phyloP scores from a whole-genome alignment of 495 filamentous ascomycete species.

The Penicillium dipodomyicola region DNA sequence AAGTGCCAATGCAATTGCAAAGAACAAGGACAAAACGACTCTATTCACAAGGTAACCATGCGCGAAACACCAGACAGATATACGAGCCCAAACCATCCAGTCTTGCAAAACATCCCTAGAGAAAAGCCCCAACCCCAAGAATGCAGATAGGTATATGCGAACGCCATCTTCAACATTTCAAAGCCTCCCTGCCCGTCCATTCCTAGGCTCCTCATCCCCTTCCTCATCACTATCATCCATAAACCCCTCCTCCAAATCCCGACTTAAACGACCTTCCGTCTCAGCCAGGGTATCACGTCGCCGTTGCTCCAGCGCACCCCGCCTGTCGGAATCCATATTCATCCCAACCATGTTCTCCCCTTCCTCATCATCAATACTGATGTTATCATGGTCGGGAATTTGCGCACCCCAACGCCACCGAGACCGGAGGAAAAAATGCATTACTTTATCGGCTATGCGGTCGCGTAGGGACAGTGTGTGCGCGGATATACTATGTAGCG shows the following conservation, averaged over 20 bases:
- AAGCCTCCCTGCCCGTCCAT: background rate
- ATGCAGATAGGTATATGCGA: background rate
- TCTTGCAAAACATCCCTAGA: background rate
- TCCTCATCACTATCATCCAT: slow-evolving; percentile 79
- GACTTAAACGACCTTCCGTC: slow-evolving; percentile 61
- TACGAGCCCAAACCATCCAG: background rate
- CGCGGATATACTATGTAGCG: slow-evolving; percentile 59
- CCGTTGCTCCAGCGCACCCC: slow-evolving; percentile 48
- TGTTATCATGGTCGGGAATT: slow-evolving; percentile 56
- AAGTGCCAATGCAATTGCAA: background rate
- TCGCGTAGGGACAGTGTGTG: slow-evolving; percentile 62
- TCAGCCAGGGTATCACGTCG: slow-evolving; percentile 41
- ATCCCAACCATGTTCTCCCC: slow-evolving; percentile 64
- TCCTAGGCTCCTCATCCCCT: slow-evolving; percentile 18
- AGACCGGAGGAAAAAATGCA: slow-evolving; percentile 54
- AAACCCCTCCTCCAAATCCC: slow-evolving; percentile 82
- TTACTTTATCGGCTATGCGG: slow-evolving; percentile 55
- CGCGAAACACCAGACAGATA: background rate
- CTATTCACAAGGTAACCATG: background rate
- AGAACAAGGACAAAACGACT: background rate
- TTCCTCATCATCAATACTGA: slow-evolving; percentile 64
- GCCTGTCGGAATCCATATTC: slow-evolving; percentile 47
- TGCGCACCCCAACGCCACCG: slow-evolving; percentile 49
- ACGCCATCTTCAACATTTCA: slow-evolving; percentile 6
- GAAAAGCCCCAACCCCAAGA: background rate